Evolutionary conservation across 1,284 basidiomycete genomes (phyloP).

Genomic region (Golubevia sp.): DNA sequence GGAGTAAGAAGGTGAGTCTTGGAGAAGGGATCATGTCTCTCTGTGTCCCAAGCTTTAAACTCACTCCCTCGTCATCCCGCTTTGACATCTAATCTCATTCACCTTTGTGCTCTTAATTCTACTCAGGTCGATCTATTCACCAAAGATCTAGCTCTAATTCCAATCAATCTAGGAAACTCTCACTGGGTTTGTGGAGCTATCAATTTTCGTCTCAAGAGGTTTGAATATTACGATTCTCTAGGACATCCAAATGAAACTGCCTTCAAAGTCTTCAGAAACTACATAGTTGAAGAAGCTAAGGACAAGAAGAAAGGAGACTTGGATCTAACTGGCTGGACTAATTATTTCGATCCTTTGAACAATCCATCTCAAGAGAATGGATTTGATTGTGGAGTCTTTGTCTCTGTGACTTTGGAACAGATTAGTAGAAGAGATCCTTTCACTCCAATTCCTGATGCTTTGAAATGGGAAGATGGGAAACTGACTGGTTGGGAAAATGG

Average conservation of each 20-base stretch:
- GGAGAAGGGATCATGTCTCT: neutral
- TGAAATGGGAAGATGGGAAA: too few relatives aligned
- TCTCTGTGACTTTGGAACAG: slow-evolving; percentile 51
- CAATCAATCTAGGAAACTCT: slow-evolving; percentile 53
- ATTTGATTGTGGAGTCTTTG: slow-evolving; percentile 61
- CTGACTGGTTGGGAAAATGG: neutral
- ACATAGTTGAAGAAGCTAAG: slow-evolving; percentile 34
- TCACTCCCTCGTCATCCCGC: neutral
- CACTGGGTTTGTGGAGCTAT: slow-evolving; percentile 60
- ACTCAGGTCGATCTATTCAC: slow-evolving; percentile 48
- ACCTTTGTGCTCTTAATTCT: too few relatives aligned
- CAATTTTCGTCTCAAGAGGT: slow-evolving; percentile 49
- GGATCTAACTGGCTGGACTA: slow-evolving; percentile 35
- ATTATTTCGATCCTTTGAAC: slow-evolving; percentile 13
- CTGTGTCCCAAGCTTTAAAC: too few relatives aligned
- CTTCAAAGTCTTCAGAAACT: slow-evolving; percentile 37
- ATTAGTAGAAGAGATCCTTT: slow-evolving; percentile 40
- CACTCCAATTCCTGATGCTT: too few relatives aligned
- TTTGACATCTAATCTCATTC: too few relatives aligned
- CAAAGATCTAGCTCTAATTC: slow-evolving; percentile 56
- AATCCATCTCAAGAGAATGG: slow-evolving; percentile 55
- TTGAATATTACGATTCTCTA: slow-evolving; percentile 61
- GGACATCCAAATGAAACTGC: slow-evolving; percentile 19
- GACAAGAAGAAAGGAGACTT: slow-evolving; percentile 46
- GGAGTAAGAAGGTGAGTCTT: slow-evolving; percentile 43